Evolutionary conservation across 805 yeast species (phyloP), one percentile per base, ranked within the genome.

Genomic region (Tetrapisispora pingtungensis): DNA sequence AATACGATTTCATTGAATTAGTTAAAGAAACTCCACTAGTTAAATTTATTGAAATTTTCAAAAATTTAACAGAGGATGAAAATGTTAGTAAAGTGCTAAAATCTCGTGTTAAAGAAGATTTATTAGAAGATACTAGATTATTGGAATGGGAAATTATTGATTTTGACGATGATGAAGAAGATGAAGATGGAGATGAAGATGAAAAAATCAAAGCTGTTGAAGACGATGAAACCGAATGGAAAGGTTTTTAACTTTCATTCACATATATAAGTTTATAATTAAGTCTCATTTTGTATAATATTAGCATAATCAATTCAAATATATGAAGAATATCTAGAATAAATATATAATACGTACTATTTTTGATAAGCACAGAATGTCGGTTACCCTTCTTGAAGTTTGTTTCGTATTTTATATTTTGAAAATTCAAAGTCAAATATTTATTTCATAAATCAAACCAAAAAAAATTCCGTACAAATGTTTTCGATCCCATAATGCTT

Each of bases 81-180:
- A 52, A 67, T n/a, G 62, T 67, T 30, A 70, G 76, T 58, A 84
- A 82, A 65, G 77, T 83, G 3, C 65, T 88, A 47, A 76, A 85
- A 61, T 67, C 70, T 40, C 81, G 78, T 54, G 79, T 81, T 46
- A 70, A 68, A 51, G 79, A 76, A 32, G 93, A 85, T 31, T 71
- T 90, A 0, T 66, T 84, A 33, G 66, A 67, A 1, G 95, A 89
- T 56, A 61, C 66, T 26, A 73, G 93, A 56, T 68, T 87, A 39
- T 59, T 60, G 20, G 69, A 69, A 30, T 85, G 95, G 93, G 83
- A 80, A 8, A 65, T 77, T 7, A 60, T 64, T 6, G 13, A 20
- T 6, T 18, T 19, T 17, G 27, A 13, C 3, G 27, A 17, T 5
- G 33, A 33, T 13, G 33, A 24, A 26, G 49, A 47, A 37, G 58